phyloP scores from a whole-genome alignment of 805 yeast genomes.

The Teunomyces gatunensis region DNA sequence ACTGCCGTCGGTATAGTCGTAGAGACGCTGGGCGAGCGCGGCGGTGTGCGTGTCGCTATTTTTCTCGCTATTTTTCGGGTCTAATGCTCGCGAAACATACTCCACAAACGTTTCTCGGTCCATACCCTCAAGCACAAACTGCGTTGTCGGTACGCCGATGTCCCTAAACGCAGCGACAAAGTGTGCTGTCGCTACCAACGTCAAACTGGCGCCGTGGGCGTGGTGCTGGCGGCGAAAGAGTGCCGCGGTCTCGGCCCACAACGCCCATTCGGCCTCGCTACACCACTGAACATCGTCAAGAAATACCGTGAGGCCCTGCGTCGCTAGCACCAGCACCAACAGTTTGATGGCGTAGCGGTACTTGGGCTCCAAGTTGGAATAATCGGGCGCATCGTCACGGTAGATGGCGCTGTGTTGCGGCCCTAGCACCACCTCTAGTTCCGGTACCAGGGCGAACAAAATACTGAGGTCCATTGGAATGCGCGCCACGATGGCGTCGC shows the following conservation, averaged over 20 bases:
- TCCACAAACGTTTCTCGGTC: neutral
- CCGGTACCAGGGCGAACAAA: conserved; percentile 44
- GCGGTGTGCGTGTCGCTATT: neutral
- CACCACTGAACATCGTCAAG: conserved; percentile 49
- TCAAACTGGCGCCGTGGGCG: conserved; percentile 9
- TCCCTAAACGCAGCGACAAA: too few species aligned
- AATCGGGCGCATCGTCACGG: conserved; percentile 20
- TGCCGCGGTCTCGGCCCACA: conserved; percentile 27
- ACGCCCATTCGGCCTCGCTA: conserved; percentile 27
- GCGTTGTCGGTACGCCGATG: neutral
- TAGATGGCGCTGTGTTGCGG: conserved; percentile 27
- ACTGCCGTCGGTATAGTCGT: conserved; percentile 16
- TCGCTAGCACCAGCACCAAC: conserved; percentile 40
- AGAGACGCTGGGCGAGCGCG: conserved; percentile 5
- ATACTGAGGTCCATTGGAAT: conserved; percentile 42
- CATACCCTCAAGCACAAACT: neutral
- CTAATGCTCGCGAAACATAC: neutral
- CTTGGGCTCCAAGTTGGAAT: conserved; percentile 40
- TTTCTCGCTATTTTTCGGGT: too few species aligned
- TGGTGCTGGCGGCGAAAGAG: conserved; percentile 11
- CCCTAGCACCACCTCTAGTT: conserved; percentile 42
- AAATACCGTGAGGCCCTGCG: conserved; percentile 42
- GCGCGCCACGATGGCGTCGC: conserved; percentile 35
- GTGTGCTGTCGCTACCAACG: conserved; percentile 7
- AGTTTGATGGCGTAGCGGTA: conserved; percentile 42